Evolutionary conservation across 2,329 filamentous ascomycete species (phyloP).

Genomic region (Hortaea werneckii): DNA sequence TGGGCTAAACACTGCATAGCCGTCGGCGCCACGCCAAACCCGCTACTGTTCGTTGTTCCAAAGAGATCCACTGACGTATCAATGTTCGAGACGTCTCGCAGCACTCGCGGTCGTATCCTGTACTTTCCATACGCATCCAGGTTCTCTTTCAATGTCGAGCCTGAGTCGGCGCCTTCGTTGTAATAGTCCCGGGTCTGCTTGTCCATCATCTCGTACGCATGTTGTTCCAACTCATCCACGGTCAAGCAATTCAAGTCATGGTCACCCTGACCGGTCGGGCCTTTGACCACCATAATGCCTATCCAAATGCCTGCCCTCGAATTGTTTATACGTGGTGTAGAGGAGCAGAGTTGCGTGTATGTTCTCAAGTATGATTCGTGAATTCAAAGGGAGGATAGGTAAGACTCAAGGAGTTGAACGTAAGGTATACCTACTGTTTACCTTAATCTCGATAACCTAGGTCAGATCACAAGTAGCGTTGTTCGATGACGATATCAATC

Average conservation of each 20-base stretch:
- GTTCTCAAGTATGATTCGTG: no score
- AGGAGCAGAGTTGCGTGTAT: no score
- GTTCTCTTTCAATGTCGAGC: slow-evolving; percentile 38
- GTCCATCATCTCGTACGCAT: slow-evolving; percentile 29
- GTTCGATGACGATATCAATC: background rate
- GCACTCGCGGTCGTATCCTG: slow-evolving; percentile 31
- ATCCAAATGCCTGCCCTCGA: no score
- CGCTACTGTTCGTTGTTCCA: slow-evolving; percentile 35
- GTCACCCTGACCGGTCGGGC: slow-evolving; percentile 1
- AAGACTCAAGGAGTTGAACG: no score
- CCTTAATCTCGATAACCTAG: background rate
- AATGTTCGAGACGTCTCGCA: slow-evolving; percentile 30
- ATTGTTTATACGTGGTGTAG: no score
- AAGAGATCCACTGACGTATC: slow-evolving; percentile 37
- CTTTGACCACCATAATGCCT: background rate
- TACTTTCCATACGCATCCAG: slow-evolving; percentile 41
- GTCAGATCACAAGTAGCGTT: background rate
- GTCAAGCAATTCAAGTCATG: slow-evolving; percentile 34
- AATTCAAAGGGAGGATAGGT: no score
- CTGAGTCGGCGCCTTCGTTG: slow-evolving; percentile 29
- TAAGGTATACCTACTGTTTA: background rate
- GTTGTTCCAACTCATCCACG: slow-evolving; percentile 31
- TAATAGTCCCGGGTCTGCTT: slow-evolving; percentile 32
- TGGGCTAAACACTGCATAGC: slow-evolving; percentile 46
- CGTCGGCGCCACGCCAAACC: slow-evolving; percentile 45